Conservation (phyloP, 1,139 yeast species). For the Kurtzmaniella quercitrusa region DNA sequence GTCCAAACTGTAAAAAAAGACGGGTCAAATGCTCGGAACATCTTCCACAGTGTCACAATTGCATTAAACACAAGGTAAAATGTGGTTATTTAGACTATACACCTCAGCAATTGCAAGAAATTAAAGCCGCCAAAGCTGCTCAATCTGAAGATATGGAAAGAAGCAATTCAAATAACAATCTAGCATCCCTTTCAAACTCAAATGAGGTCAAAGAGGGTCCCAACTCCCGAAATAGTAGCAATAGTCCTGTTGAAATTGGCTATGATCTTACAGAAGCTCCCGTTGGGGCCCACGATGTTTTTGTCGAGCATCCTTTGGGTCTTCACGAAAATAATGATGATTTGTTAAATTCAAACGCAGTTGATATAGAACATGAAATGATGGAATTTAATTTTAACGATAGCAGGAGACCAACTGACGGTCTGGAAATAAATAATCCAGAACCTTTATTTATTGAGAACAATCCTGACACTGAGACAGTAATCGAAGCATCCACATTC, state of each 20-base stretch:
- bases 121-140: conserved; percentile 18
- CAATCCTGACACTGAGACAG: neutral
- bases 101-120: conserved; percentile 29
- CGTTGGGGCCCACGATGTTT: neutral
- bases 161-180: conserved; percentile 11
- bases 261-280: neutral
- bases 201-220: neutral
- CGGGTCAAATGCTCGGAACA: conserved; percentile 44
- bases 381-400: neutral
- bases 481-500: neutral
- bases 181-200: conserved; percentile 4
- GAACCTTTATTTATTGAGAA: neutral
- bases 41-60: conserved; percentile 38
- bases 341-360: neutral
- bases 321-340: neutral
- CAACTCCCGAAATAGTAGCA: neutral
- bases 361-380: neutral
- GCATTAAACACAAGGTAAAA: conserved; percentile 37
- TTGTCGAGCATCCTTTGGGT: neutral
- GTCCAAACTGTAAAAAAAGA: conserved; percentile 43
- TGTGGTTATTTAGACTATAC: conserved; percentile 40
- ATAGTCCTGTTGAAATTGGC: neutral
- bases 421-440: neutral
- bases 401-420: neutral
- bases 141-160: conserved; percentile 4